These are phyloP conservation scores for Mortierella sp. DNA, from an alignment of 371 early-diverging fungal species.

Conservation along the genomic window DNA sequence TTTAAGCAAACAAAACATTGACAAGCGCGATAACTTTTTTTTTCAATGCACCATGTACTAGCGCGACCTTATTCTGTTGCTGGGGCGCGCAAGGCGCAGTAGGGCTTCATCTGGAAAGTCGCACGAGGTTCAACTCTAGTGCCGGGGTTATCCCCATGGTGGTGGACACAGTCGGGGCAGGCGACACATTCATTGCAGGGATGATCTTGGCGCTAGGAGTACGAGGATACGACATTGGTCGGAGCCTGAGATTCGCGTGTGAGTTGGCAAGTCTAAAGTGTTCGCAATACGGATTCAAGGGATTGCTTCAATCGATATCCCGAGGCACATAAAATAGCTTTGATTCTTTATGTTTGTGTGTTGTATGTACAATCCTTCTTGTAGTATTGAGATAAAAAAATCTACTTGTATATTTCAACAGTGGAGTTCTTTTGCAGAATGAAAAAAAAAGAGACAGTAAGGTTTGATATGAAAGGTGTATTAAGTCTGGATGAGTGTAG, in stretches of 20 bases:
- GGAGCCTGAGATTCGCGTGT: slow-evolving; percentile 64
- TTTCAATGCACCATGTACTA: slow-evolving; percentile 13
- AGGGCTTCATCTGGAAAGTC: slow-evolving; percentile 59
- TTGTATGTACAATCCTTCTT: neutral
- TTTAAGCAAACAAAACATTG: neutral
- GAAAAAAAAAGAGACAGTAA: neutral
- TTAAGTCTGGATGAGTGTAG: neutral
- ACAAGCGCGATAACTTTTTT: neutral
- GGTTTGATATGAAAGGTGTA: neutral
- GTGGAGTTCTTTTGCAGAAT: neutral
- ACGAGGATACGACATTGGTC: slow-evolving; percentile 35
- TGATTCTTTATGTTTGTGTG: neutral
- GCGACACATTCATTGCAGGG: slow-evolving; percentile 80
- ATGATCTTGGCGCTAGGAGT: slow-evolving; percentile 64
- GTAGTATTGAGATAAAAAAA: neutral
- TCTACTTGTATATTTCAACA: neutral
- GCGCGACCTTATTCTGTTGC: slow-evolving; percentile 69
- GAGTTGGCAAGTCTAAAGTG: slow-evolving; percentile 74
- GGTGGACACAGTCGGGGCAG: slow-evolving; percentile 76
- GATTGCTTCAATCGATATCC: slow-evolving; percentile 44
- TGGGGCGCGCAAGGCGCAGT: slow-evolving; percentile 73
- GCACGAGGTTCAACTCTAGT: slow-evolving; percentile 58
- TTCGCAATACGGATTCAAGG: slow-evolving; percentile 71
- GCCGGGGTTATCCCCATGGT: slow-evolving; percentile 61
- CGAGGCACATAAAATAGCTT: neutral